A percentile compares a stretch with the other conserved stretches of the same genome.
These are phyloP conservation scores for Phialemoniopsis sp. DNA, from an alignment of 2,329 filamentous ascomycete genomes.

Conservation along the genomic window DNA sequence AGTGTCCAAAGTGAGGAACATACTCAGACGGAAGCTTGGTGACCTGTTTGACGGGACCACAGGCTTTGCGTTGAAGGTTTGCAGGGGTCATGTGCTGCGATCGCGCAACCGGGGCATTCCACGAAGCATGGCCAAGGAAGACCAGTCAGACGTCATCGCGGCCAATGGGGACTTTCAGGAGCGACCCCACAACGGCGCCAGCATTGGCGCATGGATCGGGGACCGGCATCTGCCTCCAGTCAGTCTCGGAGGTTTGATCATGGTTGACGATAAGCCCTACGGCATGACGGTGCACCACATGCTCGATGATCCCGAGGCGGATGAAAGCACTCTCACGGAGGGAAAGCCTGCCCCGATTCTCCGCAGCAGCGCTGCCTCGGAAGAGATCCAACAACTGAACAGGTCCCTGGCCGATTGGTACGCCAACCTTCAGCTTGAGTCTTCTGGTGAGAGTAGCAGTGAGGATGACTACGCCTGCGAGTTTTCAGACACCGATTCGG, in stretches of 20 bases:
- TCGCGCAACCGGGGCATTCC: slow-evolving; percentile 44
- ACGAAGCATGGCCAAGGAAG: slow-evolving; percentile 34
- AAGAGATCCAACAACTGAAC: slow-evolving; percentile 21
- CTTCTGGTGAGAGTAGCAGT: slow-evolving; percentile 32
- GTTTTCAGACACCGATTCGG: slow-evolving; percentile 59
- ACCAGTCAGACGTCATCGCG: slow-evolving; percentile 9
- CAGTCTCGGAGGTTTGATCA: slow-evolving; percentile 81
- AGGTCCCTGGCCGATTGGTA: slow-evolving; percentile 35
- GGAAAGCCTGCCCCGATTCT: slow-evolving; percentile 9
- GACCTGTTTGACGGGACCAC: slow-evolving; percentile 59
- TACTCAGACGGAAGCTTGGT: slow-evolving; percentile 65
- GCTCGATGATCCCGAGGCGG: slow-evolving; percentile 66
- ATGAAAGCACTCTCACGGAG: slow-evolving; percentile 8
- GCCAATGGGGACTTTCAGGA: slow-evolving; percentile 76
- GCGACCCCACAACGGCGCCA: slow-evolving; percentile 78
- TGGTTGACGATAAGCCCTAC: slow-evolving; percentile 79
- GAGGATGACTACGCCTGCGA: slow-evolving; percentile 56
- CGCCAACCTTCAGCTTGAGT: slow-evolving; percentile 26
- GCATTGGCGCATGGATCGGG: slow-evolving; percentile 85
- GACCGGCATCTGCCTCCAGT: slow-evolving; percentile 85
- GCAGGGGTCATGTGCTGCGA: slow-evolving; percentile 62
- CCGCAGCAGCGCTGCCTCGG: slow-evolving; percentile 14
- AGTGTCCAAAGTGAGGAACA: slow-evolving; percentile 66
- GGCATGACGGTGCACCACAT: slow-evolving; percentile 98
- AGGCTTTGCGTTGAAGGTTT: slow-evolving; percentile 66